phyloP scores from a whole-genome alignment of 2,329 filamentous ascomycete species.

The Setomelanomma holmii region DNA sequence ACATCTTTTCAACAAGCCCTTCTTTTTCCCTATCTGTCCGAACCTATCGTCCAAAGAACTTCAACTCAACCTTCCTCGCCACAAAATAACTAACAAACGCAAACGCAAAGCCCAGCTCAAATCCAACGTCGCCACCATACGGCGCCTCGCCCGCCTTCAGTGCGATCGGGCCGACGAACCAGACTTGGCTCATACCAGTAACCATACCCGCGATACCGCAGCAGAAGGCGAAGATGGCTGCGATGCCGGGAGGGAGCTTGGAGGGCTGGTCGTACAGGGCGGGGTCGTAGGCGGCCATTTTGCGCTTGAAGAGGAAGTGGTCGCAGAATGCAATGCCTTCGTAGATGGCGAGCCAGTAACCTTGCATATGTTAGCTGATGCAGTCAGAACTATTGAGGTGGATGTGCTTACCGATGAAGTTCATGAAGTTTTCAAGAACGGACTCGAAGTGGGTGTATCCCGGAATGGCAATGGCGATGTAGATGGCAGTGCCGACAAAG shows the following conservation, averaged over 20 bases:
- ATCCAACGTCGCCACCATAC: constrained; percentile 67
- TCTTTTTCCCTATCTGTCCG: no score
- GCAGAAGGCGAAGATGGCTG: constrained; percentile 68
- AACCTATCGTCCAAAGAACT: neutral
- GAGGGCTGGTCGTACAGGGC: constrained; percentile 64
- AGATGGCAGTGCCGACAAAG: constrained; percentile 65
- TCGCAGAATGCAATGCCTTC: constrained; percentile 70
- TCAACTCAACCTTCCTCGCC: neutral
- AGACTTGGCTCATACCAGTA: constrained; percentile 73
- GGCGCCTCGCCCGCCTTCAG: constrained; percentile 66
- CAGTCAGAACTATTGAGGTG: neutral
- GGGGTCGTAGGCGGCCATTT: constrained; percentile 65
- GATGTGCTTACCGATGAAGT: constrained; percentile 35
- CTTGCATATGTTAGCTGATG: constrained; percentile 49
- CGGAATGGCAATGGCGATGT: constrained; percentile 73
- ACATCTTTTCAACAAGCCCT: no score
- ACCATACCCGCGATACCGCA: constrained; percentile 71
- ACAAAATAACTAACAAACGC: neutral
- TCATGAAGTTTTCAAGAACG: constrained; percentile 74
- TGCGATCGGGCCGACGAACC: constrained; percentile 72
- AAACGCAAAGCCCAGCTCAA: constrained; percentile 72
- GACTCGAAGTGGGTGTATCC: constrained; percentile 70
- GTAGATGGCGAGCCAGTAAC: constrained; percentile 79
- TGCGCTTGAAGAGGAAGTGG: constrained; percentile 72
- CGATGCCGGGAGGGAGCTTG: constrained; percentile 68